Evolutionary conservation across 2,329 filamentous ascomycete species (phyloP), one percentile per base, ranked within the genome.

Genomic region (Ceratocystis albifundus): DNA sequence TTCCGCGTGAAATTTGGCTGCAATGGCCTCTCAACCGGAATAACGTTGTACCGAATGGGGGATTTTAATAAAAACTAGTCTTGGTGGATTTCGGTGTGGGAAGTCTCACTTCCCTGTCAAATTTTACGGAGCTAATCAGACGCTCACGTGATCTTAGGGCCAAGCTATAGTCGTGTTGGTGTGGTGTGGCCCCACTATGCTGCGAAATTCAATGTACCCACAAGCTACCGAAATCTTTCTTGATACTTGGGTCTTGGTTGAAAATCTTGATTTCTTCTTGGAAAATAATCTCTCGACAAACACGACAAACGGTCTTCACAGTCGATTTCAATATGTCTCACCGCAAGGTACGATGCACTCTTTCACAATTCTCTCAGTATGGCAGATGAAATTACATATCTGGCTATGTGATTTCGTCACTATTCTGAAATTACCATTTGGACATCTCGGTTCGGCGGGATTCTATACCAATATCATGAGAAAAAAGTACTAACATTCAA

Each of bases 311-410:
- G 66, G 64, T 64, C 53, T 61, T 68, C 65, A 57, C 61, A 68
- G 64, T 68, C 61, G 48, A 68, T 68, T 41, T 68, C 63, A 69
- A 67, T 46, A 69, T 69, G 69, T 69, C 69, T 69, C 69, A 69
- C 69, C 67, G 69, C 61, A 69, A 69, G 69, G 69, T 69, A 69
- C 44, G 68, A 62, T 68, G 22, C 6, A 50, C 64, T 22, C 44
- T 28, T 20, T 48, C 22, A 28, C 36, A 17, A n/a, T 28, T 20
- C 20, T 20, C 20, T 48, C 30, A 41, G 32, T 20, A n/a, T 28
- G 41, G 7, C 46, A 7, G 12, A 4, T 30, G 25, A 8, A 59
- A 28, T 63, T 36, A 7, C 17, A 32, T 30, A 22, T 36, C 22
- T 48, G 25, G 4, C 6, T 3, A 53, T 15, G 30, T 22, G 15